A percentile compares a stretch with the other conserved stretches of the same genome.
Conservation (phyloP, 345 rosid species). For the Aquilaria yunnanensis region DNA sequence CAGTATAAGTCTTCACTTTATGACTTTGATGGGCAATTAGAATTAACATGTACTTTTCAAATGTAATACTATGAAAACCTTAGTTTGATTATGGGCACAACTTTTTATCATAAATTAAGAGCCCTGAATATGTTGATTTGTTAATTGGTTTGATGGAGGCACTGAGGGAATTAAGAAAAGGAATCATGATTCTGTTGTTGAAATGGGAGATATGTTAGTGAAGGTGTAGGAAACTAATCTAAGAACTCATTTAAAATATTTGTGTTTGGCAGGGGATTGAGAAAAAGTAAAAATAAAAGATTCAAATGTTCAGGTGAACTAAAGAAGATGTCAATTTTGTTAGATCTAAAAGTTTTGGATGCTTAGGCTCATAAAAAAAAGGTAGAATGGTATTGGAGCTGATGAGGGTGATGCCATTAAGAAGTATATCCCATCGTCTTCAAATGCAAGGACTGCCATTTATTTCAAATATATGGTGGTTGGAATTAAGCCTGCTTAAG, state of each 20-base stretch:
- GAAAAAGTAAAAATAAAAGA: too few relatives aligned
- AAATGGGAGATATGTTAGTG: conserved; percentile 83
- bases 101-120: too few relatives aligned
- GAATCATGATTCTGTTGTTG: conserved; percentile 68
- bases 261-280: too few relatives aligned
- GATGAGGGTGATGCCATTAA: conserved; percentile 61
- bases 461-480: conserved; percentile 61
- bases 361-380: too few relatives aligned
- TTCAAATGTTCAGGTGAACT: too few relatives aligned
- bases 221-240: conserved; percentile 82
- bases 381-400: conserved; percentile 43
- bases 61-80: too few relatives aligned
- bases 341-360: too few relatives aligned
- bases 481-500: conserved; percentile 74
- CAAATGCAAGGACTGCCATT: conserved; percentile 45
- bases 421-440: conserved; percentile 34
- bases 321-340: too few relatives aligned
- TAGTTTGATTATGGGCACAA: too few relatives aligned
- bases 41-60: too few relatives aligned
- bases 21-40: too few relatives aligned
- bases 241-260: conserved; percentile 33
- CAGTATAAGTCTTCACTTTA: too few relatives aligned
- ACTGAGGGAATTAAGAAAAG: conserved; percentile 71
- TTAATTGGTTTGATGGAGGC: conserved; percentile 81
- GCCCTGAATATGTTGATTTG: conserved; percentile 38